Evolutionary conservation across 2,329 filamentous ascomycete species (phyloP).

Genomic region (Xylaria sp.): DNA sequence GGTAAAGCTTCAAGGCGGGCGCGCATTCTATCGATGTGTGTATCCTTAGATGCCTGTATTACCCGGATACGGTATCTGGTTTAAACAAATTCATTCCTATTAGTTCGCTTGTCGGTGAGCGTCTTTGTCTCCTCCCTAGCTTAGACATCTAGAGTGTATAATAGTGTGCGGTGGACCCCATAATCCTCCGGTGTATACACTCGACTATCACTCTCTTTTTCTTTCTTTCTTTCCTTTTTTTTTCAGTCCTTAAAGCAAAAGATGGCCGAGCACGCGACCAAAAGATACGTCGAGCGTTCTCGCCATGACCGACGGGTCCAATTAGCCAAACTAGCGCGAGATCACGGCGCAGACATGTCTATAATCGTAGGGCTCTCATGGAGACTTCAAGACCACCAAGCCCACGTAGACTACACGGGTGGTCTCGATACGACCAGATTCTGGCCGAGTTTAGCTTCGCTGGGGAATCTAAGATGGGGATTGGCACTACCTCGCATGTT

Average conservation of each 20-base stretch:
- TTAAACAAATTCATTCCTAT: not conserved
- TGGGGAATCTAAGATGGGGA: not conserved
- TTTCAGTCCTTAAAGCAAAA: not conserved
- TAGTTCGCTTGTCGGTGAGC: not conserved
- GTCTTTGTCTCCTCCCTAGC: conserved; percentile 14
- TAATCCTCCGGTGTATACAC: too few species aligned
- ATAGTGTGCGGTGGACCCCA: too few species aligned
- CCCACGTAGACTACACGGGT: conserved; percentile 42
- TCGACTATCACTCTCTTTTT: too few species aligned
- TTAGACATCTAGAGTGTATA: not conserved
- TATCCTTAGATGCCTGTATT: not conserved
- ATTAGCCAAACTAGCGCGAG: conserved; percentile 33
- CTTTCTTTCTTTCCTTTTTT: too few species aligned
- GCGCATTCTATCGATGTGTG: not conserved
- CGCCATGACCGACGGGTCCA: conserved; percentile 39
- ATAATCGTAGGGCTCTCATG: conserved; percentile 41
- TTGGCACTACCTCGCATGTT: not conserved
- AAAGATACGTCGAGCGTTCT: conserved; percentile 22
- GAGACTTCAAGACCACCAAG: conserved; percentile 30
- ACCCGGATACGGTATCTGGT: conserved; percentile 10
- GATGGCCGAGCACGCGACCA: conserved; percentile 11
- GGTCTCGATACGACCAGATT: conserved; percentile 36
- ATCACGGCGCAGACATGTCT: conserved; percentile 35
- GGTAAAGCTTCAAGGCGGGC: not conserved
- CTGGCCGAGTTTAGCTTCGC: not conserved